Evolutionary conservation across 2,329 filamentous ascomycete genomes (phyloP).

Genomic region (Paracoccidioides brasiliensis): DNA sequence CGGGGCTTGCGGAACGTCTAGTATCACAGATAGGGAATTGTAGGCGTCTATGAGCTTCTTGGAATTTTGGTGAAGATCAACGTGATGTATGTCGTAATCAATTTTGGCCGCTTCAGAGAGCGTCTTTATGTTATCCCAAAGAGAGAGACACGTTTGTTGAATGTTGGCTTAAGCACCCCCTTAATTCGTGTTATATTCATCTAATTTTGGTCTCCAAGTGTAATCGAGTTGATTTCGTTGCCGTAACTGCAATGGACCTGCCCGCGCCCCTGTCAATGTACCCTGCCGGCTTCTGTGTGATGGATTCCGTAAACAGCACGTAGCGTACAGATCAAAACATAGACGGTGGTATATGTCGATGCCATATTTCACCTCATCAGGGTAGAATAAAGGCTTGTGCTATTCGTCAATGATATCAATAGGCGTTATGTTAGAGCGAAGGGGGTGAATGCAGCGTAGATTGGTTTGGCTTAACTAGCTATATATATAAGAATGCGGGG

Average conservation of each 20-base stretch:
- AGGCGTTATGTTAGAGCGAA: background rate
- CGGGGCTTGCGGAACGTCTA: constrained; percentile 48
- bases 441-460: background rate
- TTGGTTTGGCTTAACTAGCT: background rate
- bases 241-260: constrained; percentile 47
- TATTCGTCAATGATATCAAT: background rate
- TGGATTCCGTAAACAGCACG: constrained; percentile 59
- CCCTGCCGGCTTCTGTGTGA: constrained; percentile 44
- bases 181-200: constrained; percentile 43
- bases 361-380: constrained; percentile 7
- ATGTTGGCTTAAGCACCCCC: background rate
- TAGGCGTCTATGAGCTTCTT: constrained; percentile 50
- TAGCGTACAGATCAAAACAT: constrained; percentile 71
- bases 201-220: constrained; percentile 58
- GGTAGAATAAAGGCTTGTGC: background rate
- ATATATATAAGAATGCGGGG: background rate
- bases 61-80: constrained; percentile 33
- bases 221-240: constrained; percentile 63
- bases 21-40: constrained; percentile 50
- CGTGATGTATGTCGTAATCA: constrained; percentile 44
- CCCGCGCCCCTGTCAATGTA: constrained; percentile 48
- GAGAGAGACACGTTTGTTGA: background rate
- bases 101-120: constrained; percentile 52
- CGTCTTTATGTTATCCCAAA: constrained; percentile 46
- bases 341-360: constrained; percentile 27